A percentile compares a stretch with the other conserved stretches of the same genome.
Evolutionary conservation across 805 yeast genomes (phyloP).

Genomic region (Candida coquimbonensis): DNA sequence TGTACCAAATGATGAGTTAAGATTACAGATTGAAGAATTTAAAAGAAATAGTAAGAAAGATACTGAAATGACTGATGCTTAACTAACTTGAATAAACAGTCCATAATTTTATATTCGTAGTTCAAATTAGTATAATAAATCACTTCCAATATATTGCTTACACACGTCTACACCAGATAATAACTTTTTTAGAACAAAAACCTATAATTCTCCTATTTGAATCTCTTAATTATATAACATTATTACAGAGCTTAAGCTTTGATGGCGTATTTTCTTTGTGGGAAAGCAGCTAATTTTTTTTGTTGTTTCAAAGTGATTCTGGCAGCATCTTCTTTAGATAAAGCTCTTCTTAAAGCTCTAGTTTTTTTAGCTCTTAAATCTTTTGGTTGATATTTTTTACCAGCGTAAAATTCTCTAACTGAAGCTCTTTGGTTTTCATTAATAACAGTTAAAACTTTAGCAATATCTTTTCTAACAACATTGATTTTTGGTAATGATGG

Average conservation of each 20-base stretch:
- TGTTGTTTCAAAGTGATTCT: conserved; percentile 80
- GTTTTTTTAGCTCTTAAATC: conserved; percentile 99
- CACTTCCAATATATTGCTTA: too few relatives aligned
- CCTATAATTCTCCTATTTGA: conserved; percentile 24
- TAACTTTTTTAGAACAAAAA: conserved; percentile 1
- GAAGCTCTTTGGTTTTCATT: conserved; percentile 94
- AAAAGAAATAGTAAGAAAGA: conserved; percentile 13
- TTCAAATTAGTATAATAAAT: not conserved
- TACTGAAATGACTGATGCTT: conserved; percentile 13
- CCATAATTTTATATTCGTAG: not conserved
- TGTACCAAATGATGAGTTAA: conserved; percentile 66
- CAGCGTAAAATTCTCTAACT: conserved; percentile 91
- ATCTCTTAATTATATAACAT: conserved; percentile 2
- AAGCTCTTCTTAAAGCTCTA: conserved; percentile 98
- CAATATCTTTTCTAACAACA: conserved; percentile 97
- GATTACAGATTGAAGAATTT: conserved; percentile 48
- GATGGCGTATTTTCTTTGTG: conserved; percentile 97
- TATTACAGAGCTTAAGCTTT: conserved; percentile 64
- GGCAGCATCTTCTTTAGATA: conserved; percentile 80
- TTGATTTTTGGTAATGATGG: conserved; percentile 94
- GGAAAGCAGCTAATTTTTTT: conserved; percentile 93
- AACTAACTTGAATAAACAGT: not conserved
- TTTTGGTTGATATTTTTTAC: conserved; percentile 95
- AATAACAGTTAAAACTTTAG: conserved; percentile 95
- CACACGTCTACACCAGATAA: not conserved